Evolutionary conservation across 202 grass and related monocot genomes (phyloP), one percentile per base, ranked within the genome.

Genomic region (Miscanthus sacchariflorus): DNA sequence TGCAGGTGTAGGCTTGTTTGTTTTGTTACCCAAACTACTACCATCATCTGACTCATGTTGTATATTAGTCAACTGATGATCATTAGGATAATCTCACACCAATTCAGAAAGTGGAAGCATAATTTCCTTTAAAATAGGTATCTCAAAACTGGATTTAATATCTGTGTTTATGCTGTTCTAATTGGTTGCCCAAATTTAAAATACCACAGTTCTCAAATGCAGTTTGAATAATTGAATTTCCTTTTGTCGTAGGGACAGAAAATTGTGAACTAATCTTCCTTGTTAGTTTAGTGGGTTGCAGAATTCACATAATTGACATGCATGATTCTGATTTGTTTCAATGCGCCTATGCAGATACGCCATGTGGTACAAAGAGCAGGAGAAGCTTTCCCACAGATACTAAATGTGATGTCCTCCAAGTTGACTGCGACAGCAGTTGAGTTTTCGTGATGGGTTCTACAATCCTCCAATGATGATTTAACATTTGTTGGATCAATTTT

Each of bases 361-460:
- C 0, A 92, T 92, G 88, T 94, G 90, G 76, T 99, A 96, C 74
- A 84, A 90, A 86, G 97, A 99, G 81, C 86, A 95, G 88, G 97
- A 99, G 88, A 99, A 99, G 84, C 79, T 99, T 56, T 83, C 85
- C 71, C 97, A 96, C 78, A 96, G 97, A 86, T 99, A 85, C 90
- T 99, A 40, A 90, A 81, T 12, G 28, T 2, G 61, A 49, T 45
- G 23, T 33, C n/a, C 40, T 52, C 23, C 12, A 68, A 48, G 24
- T 40, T 5, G 43, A 56, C 15, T 87, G 30, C 38, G 1, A 50
- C 70, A 61, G 27, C 86, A 48, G 73, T 61, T 83, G 45, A 70
- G 42, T 78, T 86, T 83, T 48, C 59, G 17, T 71, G 59, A 28
- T 76, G 83, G 28, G 18, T 79, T 69, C 1, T 70, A 83, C 44